Base-by-base conservation (phyloP, 805 yeast species). In the Candida michaelii region DNA sequence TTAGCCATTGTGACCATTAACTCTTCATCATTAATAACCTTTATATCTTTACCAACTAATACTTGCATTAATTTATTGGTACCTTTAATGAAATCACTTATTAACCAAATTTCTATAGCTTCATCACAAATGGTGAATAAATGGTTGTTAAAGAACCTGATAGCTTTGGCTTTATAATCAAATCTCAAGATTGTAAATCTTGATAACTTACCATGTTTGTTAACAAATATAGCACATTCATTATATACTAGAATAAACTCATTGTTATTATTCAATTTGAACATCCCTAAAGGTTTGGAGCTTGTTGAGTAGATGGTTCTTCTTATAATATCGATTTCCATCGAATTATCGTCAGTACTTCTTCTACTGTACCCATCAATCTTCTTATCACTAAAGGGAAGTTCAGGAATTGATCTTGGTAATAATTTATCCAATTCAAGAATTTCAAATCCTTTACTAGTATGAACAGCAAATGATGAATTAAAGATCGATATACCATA, bases 1-100 rank as follows among this genome's bases (percentile, higher is more conserved):
- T 87, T 89, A 14, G 87, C 83, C 69, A 85, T 71, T 55, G 58
- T 39, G 37, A 67, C 58, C 7, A 59, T 47, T 6, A 63, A 49
- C 3, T 52, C 53, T 12, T 51, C 44, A 37, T 52, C 53, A 29
- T 43, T 42, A 8, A 67, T 45, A 54, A 63, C 46, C 13, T 48
- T 52, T 24, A 87, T 76, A 50, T 80, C 86, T 55, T 82, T 83
- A 16, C 91, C 91, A 3, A 81, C 75, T 30, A 88, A 71, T 4
- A 86, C 83, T 57, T 88, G 95, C 16, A 76, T 68, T 10, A 83
- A 74, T 27, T 74, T 74, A 42, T 65, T 70, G 9, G 74, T 47
- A 3, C 73, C 72, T 14, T 61, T 62, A 14, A 72, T 71, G 39
- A 63, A 60, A 46, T 69, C 74, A 34, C 74, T 73, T 18, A 83